Conservation (phyloP, 805 yeast species). For the Suhomyces faveliae region DNA sequence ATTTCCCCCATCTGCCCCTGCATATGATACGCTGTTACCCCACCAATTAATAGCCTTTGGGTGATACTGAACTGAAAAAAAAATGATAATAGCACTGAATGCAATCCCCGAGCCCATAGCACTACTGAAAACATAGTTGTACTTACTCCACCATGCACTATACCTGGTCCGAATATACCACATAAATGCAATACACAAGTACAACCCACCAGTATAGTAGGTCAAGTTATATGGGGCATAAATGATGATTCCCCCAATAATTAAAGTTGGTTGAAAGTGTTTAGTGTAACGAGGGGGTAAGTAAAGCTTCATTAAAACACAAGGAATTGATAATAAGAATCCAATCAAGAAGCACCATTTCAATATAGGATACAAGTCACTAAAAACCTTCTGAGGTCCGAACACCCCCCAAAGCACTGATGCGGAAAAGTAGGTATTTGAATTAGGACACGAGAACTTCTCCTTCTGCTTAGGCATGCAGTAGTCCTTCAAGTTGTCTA, state of each 20-base stretch:
- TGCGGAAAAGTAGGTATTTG: slow-evolving; percentile 45
- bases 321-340: slow-evolving; percentile 23
- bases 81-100: slow-evolving; percentile 31
- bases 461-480: slow-evolving; percentile 45
- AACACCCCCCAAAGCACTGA: slow-evolving; percentile 65
- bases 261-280: slow-evolving; percentile 32
- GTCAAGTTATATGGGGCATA: slow-evolving; percentile 34
- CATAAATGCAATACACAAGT: slow-evolving; percentile 27
- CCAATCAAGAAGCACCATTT: slow-evolving; percentile 37
- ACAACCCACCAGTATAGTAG: slow-evolving; percentile 28
- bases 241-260: slow-evolving; percentile 30
- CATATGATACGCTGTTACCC: slow-evolving; percentile 27
- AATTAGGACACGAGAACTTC: slow-evolving; percentile 39
- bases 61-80: slow-evolving; percentile 37
- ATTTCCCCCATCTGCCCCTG: slow-evolving; percentile 37
- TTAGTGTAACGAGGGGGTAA: slow-evolving; percentile 18
- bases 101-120: slow-evolving; percentile 35
- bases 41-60: slow-evolving; percentile 29
- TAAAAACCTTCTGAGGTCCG: slow-evolving; percentile 29
- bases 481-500: slow-evolving; percentile 28
- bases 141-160: slow-evolving; percentile 35
- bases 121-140: slow-evolving; percentile 30
- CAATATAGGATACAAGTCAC: slow-evolving; percentile 31
- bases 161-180: slow-evolving; percentile 22
- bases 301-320: slow-evolving; percentile 14